A percentile compares a stretch with the other conserved stretches of the same genome.
These are phyloP conservation scores for Verticillium nonalfalfae DNA, from an alignment of 2,329 filamentous ascomycete genomes.

Conservation along the genomic window DNA sequence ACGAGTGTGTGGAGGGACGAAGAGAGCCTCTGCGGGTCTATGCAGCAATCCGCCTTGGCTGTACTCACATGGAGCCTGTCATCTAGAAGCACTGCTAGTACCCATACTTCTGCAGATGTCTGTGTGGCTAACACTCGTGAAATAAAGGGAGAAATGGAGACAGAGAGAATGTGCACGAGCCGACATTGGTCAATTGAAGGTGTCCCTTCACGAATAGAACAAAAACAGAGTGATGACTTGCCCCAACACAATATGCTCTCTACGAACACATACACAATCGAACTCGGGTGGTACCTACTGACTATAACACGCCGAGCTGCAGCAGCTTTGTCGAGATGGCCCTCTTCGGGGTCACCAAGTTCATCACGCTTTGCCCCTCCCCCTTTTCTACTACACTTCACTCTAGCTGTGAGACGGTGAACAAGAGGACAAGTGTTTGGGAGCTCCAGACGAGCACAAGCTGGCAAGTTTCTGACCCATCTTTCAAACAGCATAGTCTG, in stretches of 20 bases:
- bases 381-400: not conserved
- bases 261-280: not conserved
- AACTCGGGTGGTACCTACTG: not conserved
- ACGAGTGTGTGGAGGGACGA: not conserved
- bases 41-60: not conserved
- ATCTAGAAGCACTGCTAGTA: not conserved
- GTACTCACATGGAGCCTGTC: not conserved
- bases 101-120: not conserved
- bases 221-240: not conserved
- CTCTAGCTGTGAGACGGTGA: not conserved
- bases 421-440: not conserved
- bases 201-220: not conserved
- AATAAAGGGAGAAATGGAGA: not conserved
- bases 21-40: not conserved
- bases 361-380: not conserved
- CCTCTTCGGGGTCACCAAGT: not conserved
- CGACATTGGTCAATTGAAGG: not conserved
- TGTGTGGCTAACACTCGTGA: not conserved
- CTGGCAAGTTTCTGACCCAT: not conserved
- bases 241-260: not conserved
- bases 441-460: not conserved
- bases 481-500: constrained; percentile 9
- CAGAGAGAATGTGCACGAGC: too few species aligned
- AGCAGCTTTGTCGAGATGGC: not conserved
- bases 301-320: not conserved